phyloP scores from a whole-genome alignment of 495 filamentous ascomycete species.

The Penicillium herquei region DNA sequence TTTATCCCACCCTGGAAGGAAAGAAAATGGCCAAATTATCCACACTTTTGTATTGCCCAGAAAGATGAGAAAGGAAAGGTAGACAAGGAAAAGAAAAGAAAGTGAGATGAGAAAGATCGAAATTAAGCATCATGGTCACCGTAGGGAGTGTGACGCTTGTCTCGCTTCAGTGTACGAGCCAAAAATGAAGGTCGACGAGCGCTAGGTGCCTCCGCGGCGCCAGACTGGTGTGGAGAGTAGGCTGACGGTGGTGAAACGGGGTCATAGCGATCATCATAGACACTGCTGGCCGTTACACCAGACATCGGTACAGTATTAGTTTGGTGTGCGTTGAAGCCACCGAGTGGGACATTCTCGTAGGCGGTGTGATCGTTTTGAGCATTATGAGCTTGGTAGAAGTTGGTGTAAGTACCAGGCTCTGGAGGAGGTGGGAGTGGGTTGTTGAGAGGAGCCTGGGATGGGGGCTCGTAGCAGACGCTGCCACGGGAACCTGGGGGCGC shows the following conservation, averaged over 20 bases:
- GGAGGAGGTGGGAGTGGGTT: conserved; percentile 3
- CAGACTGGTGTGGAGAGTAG: conserved; percentile 19
- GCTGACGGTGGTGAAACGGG: conserved; percentile 22
- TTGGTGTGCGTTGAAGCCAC: conserved; percentile 1
- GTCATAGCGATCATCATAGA: conserved; percentile 22
- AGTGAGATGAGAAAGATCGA: not conserved
- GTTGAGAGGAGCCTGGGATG: conserved; percentile 5
- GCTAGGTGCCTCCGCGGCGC: not conserved
- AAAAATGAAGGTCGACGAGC: conserved; percentile 10
- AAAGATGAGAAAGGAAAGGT: not conserved
- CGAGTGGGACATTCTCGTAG: conserved; percentile 16
- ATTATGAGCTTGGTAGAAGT: conserved; percentile 8
- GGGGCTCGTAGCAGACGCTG: conserved; percentile 24
- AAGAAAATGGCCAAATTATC: conserved; percentile 1
- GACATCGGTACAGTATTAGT: conserved; percentile 3
- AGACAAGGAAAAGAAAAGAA: not conserved
- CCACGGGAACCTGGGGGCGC: conserved; percentile 25
- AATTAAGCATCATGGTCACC: conserved; percentile 8
- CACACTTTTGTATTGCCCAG: not conserved
- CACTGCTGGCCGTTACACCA: conserved; percentile 11
- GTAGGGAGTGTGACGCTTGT: conserved; percentile 16
- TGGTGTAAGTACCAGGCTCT: conserved; percentile 15
- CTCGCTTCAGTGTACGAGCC: conserved; percentile 6
- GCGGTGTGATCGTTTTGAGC: conserved; percentile 5
- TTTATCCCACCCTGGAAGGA: not conserved